These are phyloP conservation scores for Pelargonium australe DNA, from an alignment of 441 rosid species.

Conservation along the genomic window DNA sequence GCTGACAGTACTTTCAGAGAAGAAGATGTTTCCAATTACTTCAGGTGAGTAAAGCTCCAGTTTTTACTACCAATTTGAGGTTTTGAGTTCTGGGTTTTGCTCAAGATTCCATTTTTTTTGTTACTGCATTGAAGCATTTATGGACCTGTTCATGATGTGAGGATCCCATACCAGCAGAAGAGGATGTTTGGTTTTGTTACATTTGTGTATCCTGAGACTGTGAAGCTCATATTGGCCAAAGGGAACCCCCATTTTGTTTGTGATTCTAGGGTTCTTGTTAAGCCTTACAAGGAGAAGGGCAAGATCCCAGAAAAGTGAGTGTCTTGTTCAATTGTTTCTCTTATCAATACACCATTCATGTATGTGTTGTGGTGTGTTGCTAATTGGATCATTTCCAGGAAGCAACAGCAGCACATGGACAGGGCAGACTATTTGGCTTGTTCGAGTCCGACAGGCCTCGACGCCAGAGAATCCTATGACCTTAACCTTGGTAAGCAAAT, in stretches of 20 bases:
- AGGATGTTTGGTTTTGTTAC: conserved; percentile 96
- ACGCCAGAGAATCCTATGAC: neutral
- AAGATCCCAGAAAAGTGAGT: conserved; percentile 49
- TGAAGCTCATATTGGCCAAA: conserved; percentile 58
- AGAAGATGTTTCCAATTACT: conserved; percentile 76
- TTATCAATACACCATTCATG: no score
- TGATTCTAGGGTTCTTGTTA: conserved; percentile 81
- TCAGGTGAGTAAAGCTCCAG: conserved; percentile 15
- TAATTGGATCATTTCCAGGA: neutral
- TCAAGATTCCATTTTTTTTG: neutral
- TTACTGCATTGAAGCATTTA: conserved; percentile 34
- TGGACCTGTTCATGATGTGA: conserved; percentile 85
- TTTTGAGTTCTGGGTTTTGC: neutral
- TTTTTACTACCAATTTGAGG: neutral
- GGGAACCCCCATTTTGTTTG: conserved; percentile 90
- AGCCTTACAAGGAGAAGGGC: conserved; percentile 76
- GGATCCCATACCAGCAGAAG: conserved; percentile 86
- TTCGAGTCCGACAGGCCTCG: neutral
- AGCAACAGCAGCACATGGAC: neutral
- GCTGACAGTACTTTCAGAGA: conserved; percentile 44
- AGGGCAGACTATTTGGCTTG: neutral
- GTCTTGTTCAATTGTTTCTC: no score
- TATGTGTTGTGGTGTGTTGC: neutral
- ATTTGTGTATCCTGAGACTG: conserved; percentile 57
- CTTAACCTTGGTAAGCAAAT: neutral